Evolutionary conservation across 148 eudicot species (phyloP).

Genomic region (Heliamphora exappendiculata): DNA sequence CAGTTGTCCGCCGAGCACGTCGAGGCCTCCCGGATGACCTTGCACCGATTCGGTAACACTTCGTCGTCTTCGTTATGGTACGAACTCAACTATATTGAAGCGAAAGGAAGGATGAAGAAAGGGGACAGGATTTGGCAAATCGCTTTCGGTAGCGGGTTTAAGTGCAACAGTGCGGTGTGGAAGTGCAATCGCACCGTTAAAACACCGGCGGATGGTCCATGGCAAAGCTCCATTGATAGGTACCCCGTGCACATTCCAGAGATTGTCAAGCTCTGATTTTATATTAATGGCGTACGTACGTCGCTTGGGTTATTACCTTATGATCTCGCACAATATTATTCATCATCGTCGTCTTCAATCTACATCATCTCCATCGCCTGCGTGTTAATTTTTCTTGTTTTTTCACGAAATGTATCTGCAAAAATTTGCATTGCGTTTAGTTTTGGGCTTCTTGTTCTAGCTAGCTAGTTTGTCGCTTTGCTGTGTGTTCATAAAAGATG

Average conservation of each 20-base stretch:
- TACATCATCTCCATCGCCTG: no score
- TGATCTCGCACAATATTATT: no score
- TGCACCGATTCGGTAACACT: slow-evolving; percentile 72
- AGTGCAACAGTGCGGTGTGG: slow-evolving; percentile 84
- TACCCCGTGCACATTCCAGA: slow-evolving; percentile 71
- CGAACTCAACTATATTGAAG: slow-evolving; percentile 53
- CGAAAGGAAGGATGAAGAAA: slow-evolving; percentile 67
- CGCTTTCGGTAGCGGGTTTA: slow-evolving; percentile 74
- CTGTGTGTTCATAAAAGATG: not conserved
- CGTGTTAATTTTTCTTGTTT: not conserved
- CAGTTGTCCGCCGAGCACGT: slow-evolving; percentile 52
- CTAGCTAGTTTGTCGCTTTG: not conserved
- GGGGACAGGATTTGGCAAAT: slow-evolving; percentile 75
- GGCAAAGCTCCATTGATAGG: slow-evolving; percentile 60
- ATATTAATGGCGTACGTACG: not conserved
- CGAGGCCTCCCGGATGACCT: slow-evolving; percentile 72
- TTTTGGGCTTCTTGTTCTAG: not conserved
- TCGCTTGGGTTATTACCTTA: not conserved
- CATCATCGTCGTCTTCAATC: no score
- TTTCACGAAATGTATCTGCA: not conserved
- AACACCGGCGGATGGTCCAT: slow-evolving; percentile 39
- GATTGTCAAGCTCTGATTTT: slow-evolving; percentile 41
- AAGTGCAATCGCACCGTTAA: slow-evolving; percentile 46
- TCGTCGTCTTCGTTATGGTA: slow-evolving; percentile 75
- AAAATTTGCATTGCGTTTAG: not conserved